Base-by-base conservation (phyloP, 2,329 filamentous ascomycete genomes). In the Simplicillium aogashimaense region DNA sequence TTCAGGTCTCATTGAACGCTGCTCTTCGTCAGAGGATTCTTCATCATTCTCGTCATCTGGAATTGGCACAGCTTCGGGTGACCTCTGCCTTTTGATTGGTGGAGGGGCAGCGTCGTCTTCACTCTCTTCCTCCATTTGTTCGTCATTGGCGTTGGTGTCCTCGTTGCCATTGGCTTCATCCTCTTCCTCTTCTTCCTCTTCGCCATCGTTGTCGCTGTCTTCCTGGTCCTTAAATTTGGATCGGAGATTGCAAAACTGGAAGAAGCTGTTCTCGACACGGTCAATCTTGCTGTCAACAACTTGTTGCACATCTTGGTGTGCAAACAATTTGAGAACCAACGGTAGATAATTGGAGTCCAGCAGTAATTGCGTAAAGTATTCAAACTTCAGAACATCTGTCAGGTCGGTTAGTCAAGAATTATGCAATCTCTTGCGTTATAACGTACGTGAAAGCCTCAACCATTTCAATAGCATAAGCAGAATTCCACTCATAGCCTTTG, bases 321-420 rank as follows among this genome's bases (percentile, higher is more conserved):
- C 88, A 58, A 95, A 89, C 37, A 95, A 77, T 64, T 97, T 97
- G 28, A 98, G 67, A 17, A 95, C 83, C 25, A 98, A 69, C 1
- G 90, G 90, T 7, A 98, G 72, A 58, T 95, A 98, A 58, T 95
- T 97, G 4, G 87, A 92, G 60, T 98, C 92, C 20, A 98, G 73
- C 10, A 98, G 68, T 3, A 98, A 74, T 55, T 98, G 92, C 1
- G 88, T 90, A 54, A 98, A 67, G 54, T 95, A 97, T 62, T 98
- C 92, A 50, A 92, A 95, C 57, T 95, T 95, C 48, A 98, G 68
- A 20, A 97, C 76, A 57, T 98, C 87, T 94, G 46, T 34, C 41
- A 14, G 18, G 16, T 18, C 3, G 41, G 39, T 56, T 36, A 58
- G 47, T 34, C 35, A 29, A n/a, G 14, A 14, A 7, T 15, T 28